Conservation (phyloP, 2,329 filamentous ascomycete genomes). For the Nannizziopsis arthrosporioides region DNA sequence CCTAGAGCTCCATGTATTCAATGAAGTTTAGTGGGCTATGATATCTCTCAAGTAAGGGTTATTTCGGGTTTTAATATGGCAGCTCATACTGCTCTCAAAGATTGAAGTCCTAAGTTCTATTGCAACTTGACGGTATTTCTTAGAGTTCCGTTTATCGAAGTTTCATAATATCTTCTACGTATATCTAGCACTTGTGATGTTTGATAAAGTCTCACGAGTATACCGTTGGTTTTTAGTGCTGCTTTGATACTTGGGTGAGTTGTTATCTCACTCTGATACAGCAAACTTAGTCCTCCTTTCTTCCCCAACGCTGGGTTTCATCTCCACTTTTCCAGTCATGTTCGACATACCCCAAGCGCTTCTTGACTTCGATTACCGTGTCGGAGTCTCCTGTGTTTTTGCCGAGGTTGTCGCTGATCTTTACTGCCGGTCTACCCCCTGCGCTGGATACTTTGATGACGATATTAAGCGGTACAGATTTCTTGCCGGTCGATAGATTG, state of each 20-base stretch:
- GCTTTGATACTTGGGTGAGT: neutral
- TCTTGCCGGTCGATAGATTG: constrained; percentile 59
- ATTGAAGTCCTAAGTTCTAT: no score
- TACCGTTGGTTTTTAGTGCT: neutral
- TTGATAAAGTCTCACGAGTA: no score
- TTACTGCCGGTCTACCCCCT: constrained; percentile 68
- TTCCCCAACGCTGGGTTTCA: constrained; percentile 70
- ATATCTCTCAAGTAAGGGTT: no score
- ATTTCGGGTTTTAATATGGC: no score
- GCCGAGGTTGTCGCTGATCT: constrained; percentile 80
- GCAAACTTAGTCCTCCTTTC: constrained; percentile 12
- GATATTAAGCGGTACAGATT: constrained; percentile 87
- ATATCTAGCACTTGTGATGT: no score
- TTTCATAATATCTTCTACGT: no score
- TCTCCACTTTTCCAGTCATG: constrained; percentile 72
- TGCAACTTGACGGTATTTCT: no score
- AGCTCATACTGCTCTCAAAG: no score
- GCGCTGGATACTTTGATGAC: constrained; percentile 94
- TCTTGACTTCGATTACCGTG: constrained; percentile 73
- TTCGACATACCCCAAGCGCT: constrained; percentile 73
- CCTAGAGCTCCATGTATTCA: no score
- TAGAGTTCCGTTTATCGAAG: no score
- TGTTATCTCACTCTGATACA: neutral
- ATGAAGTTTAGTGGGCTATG: no score
- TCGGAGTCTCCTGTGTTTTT: constrained; percentile 87